A percentile compares a stretch with the other conserved stretches of the same genome.
Evolutionary conservation across 2,329 filamentous ascomycete genomes (phyloP).

Genomic region (Aspergillus viridinutans): DNA sequence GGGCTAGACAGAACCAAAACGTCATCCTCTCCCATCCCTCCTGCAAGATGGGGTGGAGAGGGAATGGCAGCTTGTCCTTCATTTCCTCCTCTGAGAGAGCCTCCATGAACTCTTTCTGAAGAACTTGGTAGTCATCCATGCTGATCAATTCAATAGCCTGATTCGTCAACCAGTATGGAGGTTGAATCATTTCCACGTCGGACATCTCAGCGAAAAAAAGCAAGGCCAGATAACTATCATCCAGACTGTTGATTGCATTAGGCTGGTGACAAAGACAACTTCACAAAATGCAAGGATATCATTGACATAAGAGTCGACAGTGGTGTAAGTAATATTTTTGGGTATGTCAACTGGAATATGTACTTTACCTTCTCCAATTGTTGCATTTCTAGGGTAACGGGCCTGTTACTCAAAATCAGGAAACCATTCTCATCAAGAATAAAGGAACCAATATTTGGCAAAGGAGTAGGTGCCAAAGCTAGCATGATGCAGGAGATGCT

Average conservation of each 20-base stretch:
- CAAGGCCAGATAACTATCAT: constrained; percentile 17
- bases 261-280: constrained; percentile 16
- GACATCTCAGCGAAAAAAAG: constrained; percentile 26
- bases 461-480: constrained; percentile 13
- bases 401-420: constrained; percentile 13
- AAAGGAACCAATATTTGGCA: constrained; percentile 34
- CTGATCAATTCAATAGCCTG: constrained; percentile 15
- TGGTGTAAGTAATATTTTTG: background rate
- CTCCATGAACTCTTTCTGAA: constrained; percentile 6
- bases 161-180: constrained; percentile 24
- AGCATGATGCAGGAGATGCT: constrained; percentile 15
- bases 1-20: constrained; percentile 25
- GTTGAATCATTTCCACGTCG: constrained; percentile 21
- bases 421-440: constrained; percentile 24
- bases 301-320: constrained; percentile 1
- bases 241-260: constrained; percentile 17
- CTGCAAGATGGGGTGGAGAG: constrained; percentile 7
- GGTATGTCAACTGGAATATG: constrained; percentile 2
- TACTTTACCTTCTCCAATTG: constrained; percentile 5
- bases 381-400: constrained; percentile 10
- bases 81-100: background rate
- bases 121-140: constrained; percentile 1
- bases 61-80: background rate
- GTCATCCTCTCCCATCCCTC: constrained; percentile 21
- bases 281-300: constrained; percentile 5